Evolutionary conservation across 2,329 filamentous ascomycete species (phyloP), one percentile per base, ranked within the genome.

Genomic region (Helotiales sp.): DNA sequence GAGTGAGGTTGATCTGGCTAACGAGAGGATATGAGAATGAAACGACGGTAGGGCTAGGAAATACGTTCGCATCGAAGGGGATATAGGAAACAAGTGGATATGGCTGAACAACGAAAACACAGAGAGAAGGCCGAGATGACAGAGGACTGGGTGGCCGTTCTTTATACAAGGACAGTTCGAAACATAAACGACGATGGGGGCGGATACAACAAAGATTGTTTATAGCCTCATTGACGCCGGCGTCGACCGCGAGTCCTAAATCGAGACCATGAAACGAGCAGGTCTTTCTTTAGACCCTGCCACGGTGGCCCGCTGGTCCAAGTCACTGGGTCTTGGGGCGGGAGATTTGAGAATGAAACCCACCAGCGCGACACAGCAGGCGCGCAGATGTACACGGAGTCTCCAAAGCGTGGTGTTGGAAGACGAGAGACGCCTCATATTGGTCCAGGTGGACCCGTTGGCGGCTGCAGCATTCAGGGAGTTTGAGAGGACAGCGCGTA

Each of bases 221-320:
- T 63, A 63, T 65, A 66, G 61, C 61, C 60, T 62, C 59, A 66
- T 58, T 60, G 59, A 67, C 64, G 66, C 66, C 60, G 58, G 55
- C 54, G 44, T 30, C 40, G 38, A 47, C 48, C 25, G 55, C 49
- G 36, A 22, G 55, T 60, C 54, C 63, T 63, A 64, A 64, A 63
- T 64, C 54, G 57, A 62, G 65, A 63, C 58, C 62, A 58, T 63
- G 61, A 65, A 63, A 63, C 63, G 47, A 50, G 31, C 34, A 38
- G 42, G 29, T 49, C 58, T 57, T 54, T 53, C 54, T 61, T 44
- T 44, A 44, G 40, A 44, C 40, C 7, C 22, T 44, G 40, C 13
- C 24, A 44, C 8, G 10, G 40, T 44, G 40, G 40, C 40, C 59
- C 48, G 19, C 48, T 30, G n/a, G 27, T 19, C 33, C 48, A 44